A percentile compares a stretch with the other conserved stretches of the same genome.
Evolutionary conservation across 805 yeast species (phyloP).

Genomic region (Metschnikowia bowlesiae): DNA sequence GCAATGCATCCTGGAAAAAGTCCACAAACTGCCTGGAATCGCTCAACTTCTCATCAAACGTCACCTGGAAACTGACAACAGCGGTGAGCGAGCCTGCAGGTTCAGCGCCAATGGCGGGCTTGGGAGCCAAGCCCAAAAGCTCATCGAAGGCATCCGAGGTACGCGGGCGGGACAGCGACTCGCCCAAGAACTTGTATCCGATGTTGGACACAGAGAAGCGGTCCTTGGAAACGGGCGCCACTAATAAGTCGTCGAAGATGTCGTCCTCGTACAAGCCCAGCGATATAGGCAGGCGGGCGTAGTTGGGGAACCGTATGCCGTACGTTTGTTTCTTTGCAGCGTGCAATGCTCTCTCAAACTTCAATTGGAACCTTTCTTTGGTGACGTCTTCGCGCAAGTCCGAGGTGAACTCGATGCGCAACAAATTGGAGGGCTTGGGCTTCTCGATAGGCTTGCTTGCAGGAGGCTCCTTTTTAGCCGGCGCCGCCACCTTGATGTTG

Average conservation of each 20-base stretch:
- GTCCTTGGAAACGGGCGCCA: constrained; percentile 30
- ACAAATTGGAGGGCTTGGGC: constrained; percentile 29
- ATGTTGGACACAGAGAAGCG: constrained; percentile 33
- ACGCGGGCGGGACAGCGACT: background rate
- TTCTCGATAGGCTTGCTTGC: constrained; percentile 13
- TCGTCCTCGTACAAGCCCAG: constrained; percentile 20
- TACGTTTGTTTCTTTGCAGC: constrained; percentile 30
- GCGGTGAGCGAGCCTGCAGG: constrained; percentile 15
- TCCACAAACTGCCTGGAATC: constrained; percentile 37
- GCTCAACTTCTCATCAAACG: constrained; percentile 26
- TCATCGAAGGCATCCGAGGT: constrained; percentile 27
- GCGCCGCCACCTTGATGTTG: constrained; percentile 47
- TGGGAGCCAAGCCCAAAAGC: constrained; percentile 24
- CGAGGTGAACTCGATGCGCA: constrained; percentile 23
- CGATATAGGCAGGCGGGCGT: constrained; percentile 28
- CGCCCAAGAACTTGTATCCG: constrained; percentile 23
- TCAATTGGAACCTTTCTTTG: constrained; percentile 24
- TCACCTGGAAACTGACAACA: constrained; percentile 32
- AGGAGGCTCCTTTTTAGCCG: constrained; percentile 20
- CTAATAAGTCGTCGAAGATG: constrained; percentile 36
- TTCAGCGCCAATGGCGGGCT: constrained; percentile 5
- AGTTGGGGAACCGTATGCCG: constrained; percentile 35
- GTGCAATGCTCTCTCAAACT: constrained; percentile 29
- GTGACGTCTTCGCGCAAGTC: constrained; percentile 25
- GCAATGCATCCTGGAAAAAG: constrained; percentile 30